Evolutionary conservation across 2,329 filamentous ascomycete genomes (phyloP).

Genomic region (Chaetomium sp.): DNA sequence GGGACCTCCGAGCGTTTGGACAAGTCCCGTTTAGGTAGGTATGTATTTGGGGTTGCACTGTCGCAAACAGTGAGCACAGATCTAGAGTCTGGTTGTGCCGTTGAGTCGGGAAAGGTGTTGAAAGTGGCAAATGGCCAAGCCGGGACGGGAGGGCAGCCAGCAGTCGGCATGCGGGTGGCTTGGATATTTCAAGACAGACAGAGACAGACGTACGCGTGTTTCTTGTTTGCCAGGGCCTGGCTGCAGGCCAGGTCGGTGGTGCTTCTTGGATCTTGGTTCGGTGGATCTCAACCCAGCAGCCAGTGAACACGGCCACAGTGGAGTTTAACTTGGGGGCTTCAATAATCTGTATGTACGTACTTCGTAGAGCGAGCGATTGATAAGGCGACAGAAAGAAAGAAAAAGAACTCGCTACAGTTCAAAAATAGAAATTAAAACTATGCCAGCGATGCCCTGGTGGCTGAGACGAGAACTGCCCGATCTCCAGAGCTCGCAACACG

Average conservation of each 20-base stretch:
- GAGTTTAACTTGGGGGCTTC: not conserved
- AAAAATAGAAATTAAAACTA: not conserved
- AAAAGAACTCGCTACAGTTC: not conserved
- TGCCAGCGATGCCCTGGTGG: not conserved
- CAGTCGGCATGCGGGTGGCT: not conserved
- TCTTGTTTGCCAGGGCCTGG: constrained; percentile 7
- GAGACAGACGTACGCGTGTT: not conserved
- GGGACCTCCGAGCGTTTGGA: not conserved
- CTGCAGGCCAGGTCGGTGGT: not conserved
- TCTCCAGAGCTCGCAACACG: not conserved
- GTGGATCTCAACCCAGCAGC: not conserved
- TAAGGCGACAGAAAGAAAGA: not conserved
- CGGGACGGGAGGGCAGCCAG: not conserved
- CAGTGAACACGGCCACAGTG: constrained; percentile 8
- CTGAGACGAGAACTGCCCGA: not conserved
- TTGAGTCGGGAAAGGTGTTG: constrained; percentile 1
- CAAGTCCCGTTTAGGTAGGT: not conserved
- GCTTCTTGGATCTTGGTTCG: not conserved
- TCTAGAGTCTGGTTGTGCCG: not conserved
- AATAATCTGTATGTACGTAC: no score
- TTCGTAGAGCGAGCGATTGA: no score
- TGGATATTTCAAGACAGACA: not conserved
- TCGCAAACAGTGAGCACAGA: not conserved
- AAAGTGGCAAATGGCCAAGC: not conserved
- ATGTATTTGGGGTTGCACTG: not conserved